Conservation (phyloP, 768 basidiomycete genomes). For the Pleurotus salmoneostramineus region DNA sequence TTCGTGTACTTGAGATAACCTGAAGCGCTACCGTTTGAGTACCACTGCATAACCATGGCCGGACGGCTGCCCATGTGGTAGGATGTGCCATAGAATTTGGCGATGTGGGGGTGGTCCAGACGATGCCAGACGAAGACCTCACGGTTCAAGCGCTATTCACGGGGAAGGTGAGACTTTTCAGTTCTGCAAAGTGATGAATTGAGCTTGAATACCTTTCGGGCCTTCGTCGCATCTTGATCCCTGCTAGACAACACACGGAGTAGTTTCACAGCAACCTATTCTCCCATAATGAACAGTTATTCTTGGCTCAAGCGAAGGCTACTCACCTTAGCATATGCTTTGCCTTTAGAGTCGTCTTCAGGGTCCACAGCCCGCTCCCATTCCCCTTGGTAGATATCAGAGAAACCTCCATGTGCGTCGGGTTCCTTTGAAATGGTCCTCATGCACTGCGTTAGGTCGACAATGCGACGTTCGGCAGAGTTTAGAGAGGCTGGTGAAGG, state of each 20-base stretch:
- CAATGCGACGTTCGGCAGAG: slow-evolving; percentile 3
- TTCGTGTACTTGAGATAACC: slow-evolving; percentile 15
- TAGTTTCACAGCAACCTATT: slow-evolving; percentile 21
- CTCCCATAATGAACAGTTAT: neutral
- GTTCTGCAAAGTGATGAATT: neutral
- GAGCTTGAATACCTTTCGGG: slow-evolving; percentile 14
- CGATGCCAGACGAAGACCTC: slow-evolving; percentile 37
- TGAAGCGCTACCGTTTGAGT: slow-evolving; percentile 23
- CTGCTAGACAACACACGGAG: slow-evolving; percentile 18
- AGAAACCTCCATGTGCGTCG: slow-evolving; percentile 21
- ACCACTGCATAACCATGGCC: slow-evolving; percentile 38
- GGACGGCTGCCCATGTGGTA: slow-evolving; percentile 26
- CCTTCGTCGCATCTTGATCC: slow-evolving; percentile 12
- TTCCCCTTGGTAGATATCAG: slow-evolving; percentile 20
- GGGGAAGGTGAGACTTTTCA: neutral
- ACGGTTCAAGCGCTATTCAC: slow-evolving; percentile 32
- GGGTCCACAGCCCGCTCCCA: slow-evolving; percentile 9
- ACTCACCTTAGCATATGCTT: neutral
- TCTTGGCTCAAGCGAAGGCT: neutral
- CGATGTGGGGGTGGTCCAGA: slow-evolving; percentile 36
- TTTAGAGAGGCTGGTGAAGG: neutral
- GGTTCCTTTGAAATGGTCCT: slow-evolving; percentile 4
- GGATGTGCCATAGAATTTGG: slow-evolving; percentile 32
- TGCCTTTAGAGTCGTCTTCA: neutral
- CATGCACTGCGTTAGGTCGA: slow-evolving; percentile 16